Base-by-base conservation (phyloP, 371 early-diverging fungal genomes). In the Paramicrosporidium saccamoebae region DNA sequence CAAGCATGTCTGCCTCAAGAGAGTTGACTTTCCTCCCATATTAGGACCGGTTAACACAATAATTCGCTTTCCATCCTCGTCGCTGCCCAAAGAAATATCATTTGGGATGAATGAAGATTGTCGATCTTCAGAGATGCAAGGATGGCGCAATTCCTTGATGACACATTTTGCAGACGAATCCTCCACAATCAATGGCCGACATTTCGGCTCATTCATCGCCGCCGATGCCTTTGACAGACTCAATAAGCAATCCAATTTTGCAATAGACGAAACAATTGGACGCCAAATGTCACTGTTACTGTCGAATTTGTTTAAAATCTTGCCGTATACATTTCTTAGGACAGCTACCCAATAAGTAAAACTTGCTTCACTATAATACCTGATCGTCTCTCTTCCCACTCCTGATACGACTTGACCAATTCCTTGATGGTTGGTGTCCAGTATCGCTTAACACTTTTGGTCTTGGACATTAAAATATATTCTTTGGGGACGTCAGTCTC, bases 21-120 rank as follows among this genome's bases (percentile, higher is more conserved):
- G 56, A 0, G 96, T 98, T 1, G 81, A 81, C 47, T 96, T 98
- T 26, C 77, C 77, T 31, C 77, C 74, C 68, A 72, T 72, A 37
- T 75, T 97, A 8, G 99, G 92, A 1, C 99, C 99, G 0, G 98
- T 94, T 21, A 99, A 38, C 2, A 99, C 51, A n/a, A 88, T 58
- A 32, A 94, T 53, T 27, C 52, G 66, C 14, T 71, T 50, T 0
- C 44, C 32, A 6, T 43, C 41, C 10, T 11, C 16, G 7, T 19
- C 24, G 9, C 7, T 27, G 5, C 82, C 84, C 2, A 92, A 52
- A 7, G 37, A 26, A 0, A 65, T 60, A 44, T 84, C 81, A 44
- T 90, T 94, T 24, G 88, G 84, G 19, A 96, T 79, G 40, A 84
- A 90, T n/a, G n/a, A n/a, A n/a, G n/a, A n/a, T n/a, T n/a, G n/a